Evolutionary conservation across 768 basidiomycete species (phyloP).

Genomic region (Leccinellum rugosiceps): DNA sequence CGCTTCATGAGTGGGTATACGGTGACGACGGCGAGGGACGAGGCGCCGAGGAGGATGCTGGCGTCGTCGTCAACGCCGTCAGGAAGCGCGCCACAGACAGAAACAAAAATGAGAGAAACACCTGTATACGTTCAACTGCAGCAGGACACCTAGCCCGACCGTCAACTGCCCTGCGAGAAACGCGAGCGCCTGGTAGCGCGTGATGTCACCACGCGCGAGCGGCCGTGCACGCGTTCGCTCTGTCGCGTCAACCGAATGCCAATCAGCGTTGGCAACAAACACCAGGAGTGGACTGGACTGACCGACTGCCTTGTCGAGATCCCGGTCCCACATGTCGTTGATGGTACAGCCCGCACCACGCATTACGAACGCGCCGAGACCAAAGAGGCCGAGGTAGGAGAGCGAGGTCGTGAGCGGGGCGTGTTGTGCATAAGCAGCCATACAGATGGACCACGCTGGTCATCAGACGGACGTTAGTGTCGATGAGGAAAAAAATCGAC

Average conservation of each 20-base stretch:
- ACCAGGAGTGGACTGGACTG: slow-evolving; percentile 4
- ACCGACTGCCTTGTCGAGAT: slow-evolving; percentile 92
- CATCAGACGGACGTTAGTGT: not conserved
- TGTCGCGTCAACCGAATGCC: too few relatives aligned
- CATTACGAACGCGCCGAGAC: slow-evolving; percentile 90
- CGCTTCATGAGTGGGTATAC: slow-evolving; percentile 98
- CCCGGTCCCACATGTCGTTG: slow-evolving; percentile 97
- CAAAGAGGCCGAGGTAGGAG: slow-evolving; percentile 80
- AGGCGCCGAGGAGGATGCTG: slow-evolving; percentile 80
- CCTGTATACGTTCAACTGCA: slow-evolving; percentile 97
- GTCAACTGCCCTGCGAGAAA: slow-evolving; percentile 84
- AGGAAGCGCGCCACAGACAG: not conserved
- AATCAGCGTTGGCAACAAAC: not conserved
- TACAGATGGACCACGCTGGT: slow-evolving; percentile 95
- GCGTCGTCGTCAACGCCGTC: not conserved
- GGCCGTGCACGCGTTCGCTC: slow-evolving; percentile 88
- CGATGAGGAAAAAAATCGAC: not conserved
- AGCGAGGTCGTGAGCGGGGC: slow-evolving; percentile 65
- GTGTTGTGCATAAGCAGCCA: slow-evolving; percentile 83
- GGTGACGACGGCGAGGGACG: slow-evolving; percentile 82
- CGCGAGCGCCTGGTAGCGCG: slow-evolving; percentile 64
- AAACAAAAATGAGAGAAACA: slow-evolving; percentile 22
- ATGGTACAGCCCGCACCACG: slow-evolving; percentile 98
- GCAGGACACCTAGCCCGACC: slow-evolving; percentile 77
- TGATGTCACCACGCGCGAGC: slow-evolving; percentile 80